A percentile compares a stretch with the other conserved stretches of the same genome.
These are phyloP conservation scores for Sutorius eximius DNA, from an alignment of 1,284 basidiomycete species.

Conservation along the genomic window DNA sequence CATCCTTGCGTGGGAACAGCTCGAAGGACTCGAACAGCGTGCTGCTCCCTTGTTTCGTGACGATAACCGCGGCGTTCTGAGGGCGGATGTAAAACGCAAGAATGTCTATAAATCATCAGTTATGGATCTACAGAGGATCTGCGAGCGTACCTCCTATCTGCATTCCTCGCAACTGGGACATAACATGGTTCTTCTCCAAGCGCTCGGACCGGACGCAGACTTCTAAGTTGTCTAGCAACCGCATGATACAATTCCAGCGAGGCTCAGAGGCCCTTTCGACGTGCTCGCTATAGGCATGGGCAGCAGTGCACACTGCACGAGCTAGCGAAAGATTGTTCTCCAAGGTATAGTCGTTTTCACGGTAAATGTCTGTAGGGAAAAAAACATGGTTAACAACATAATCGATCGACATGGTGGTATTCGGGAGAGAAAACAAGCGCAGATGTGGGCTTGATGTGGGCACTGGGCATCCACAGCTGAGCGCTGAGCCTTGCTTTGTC, in stretches of 20 bases:
- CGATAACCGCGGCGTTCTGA: constrained; percentile 39
- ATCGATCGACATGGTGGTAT: no score
- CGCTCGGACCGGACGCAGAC: not conserved
- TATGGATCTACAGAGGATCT: not conserved
- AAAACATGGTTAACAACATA: no score
- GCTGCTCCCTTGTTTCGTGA: constrained; percentile 24
- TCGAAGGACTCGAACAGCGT: constrained; percentile 39
- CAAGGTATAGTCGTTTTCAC: no score
- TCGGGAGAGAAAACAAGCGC: no score
- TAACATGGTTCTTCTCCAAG: no score
- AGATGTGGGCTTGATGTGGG: no score
- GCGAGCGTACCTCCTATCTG: constrained; percentile 11
- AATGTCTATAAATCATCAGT: constrained; percentile 15
- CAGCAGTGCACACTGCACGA: not conserved
- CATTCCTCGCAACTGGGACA: constrained; percentile 16
- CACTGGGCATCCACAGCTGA: no score
- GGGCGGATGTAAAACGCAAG: constrained; percentile 20
- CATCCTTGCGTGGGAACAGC: constrained; percentile 14
- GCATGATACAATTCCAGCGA: not conserved
- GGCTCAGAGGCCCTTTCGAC: not conserved
- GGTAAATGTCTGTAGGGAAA: no score
- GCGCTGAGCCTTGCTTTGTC: no score
- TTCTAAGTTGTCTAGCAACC: not conserved
- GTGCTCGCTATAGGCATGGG: not conserved
- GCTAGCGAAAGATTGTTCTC: not conserved